phyloP scores from a whole-genome alignment of 768 basidiomycete genomes.

The Cytidiella melzeri region DNA sequence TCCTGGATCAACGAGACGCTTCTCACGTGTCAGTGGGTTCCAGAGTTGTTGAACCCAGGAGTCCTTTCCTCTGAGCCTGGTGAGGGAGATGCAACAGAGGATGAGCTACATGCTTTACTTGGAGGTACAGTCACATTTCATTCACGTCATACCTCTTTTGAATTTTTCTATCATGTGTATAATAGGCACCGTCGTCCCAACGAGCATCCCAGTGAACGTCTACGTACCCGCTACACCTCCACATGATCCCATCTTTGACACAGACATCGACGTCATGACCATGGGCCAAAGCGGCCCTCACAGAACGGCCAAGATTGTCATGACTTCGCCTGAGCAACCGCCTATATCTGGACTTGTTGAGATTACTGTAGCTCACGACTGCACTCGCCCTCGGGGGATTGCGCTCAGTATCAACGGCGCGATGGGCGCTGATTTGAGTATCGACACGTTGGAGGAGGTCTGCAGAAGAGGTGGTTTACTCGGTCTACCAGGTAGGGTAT shows the following conservation, averaged over 20 bases:
- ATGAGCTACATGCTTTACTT: constrained; percentile 59
- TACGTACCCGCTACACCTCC: constrained; percentile 41
- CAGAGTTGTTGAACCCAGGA: constrained; percentile 37
- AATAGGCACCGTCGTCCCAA: constrained; percentile 47
- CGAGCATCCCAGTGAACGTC: constrained; percentile 69
- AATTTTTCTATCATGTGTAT: neutral
- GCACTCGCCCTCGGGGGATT: constrained; percentile 46
- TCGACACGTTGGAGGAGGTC: constrained; percentile 58
- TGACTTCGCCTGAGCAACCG: constrained; percentile 61
- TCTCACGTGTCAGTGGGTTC: constrained; percentile 51
- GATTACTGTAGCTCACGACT: constrained; percentile 58
- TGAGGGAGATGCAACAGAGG: constrained; percentile 36
- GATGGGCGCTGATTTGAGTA: constrained; percentile 39
- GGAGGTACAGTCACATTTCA: constrained; percentile 36
- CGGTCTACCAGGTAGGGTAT: constrained; percentile 64
- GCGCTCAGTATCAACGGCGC: constrained; percentile 53
- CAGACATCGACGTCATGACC: constrained; percentile 32
- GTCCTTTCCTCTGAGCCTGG: constrained; percentile 10
- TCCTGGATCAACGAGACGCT: constrained; percentile 81
- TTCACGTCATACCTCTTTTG: constrained; percentile 2
- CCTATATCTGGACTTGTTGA: constrained; percentile 62
- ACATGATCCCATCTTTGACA: constrained; percentile 32
- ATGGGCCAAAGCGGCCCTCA: constrained; percentile 19
- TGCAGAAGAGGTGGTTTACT: constrained; percentile 67
- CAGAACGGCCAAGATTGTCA: constrained; percentile 35